Evolutionary conservation across 202 grass and related monocot species (phyloP), one percentile per base, ranked within the genome.

Genomic region (Carex sylvatica): DNA sequence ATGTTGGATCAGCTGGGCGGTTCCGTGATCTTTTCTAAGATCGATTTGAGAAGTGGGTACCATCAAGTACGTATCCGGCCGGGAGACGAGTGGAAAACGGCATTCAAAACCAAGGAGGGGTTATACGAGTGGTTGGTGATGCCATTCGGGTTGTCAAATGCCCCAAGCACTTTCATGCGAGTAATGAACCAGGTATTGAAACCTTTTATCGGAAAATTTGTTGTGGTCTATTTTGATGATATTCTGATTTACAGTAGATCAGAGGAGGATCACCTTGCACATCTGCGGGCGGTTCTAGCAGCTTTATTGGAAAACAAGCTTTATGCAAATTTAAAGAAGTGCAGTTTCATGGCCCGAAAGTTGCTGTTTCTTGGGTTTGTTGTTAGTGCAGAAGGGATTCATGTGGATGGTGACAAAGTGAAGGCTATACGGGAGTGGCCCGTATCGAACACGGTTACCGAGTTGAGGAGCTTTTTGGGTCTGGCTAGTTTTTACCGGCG

Each of bases 81-180:
- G 0, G 61, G 78, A 3, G 83, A 89, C 72, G 69, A 89, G 40
- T 89, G 83, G 83, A 89, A 89, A 13, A 89, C 78, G 0, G 31
- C 83, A 6, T 89, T 89, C 60, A 85, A 89, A 14, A 89, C 78
- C 36, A 61, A 65, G 23, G 54, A 89, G 3, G 61, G 20, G 0
- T 15, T 89, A 22, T 89, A 79, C 26, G 83, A 83, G 31, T 88
- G 65, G 67, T 0, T 77, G 1, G 52, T 82, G 1, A 86, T 81
- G 74, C 22, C 51, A 11, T 78, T 78, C 9, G 49, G 49, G 1
- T 12, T 78, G 23, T 78, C 74, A 7, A 78, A 78, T 8, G 49
- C 74, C 0, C 74, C 74, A 7, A 78, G 23, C 3, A 78, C 74
- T 1, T 78, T 78, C 16, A 78, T 78, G 74, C 1, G 74, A 3